phyloP scores from a whole-genome alignment of 2,329 filamentous ascomycete species.

The Fusarium lyarnte region DNA sequence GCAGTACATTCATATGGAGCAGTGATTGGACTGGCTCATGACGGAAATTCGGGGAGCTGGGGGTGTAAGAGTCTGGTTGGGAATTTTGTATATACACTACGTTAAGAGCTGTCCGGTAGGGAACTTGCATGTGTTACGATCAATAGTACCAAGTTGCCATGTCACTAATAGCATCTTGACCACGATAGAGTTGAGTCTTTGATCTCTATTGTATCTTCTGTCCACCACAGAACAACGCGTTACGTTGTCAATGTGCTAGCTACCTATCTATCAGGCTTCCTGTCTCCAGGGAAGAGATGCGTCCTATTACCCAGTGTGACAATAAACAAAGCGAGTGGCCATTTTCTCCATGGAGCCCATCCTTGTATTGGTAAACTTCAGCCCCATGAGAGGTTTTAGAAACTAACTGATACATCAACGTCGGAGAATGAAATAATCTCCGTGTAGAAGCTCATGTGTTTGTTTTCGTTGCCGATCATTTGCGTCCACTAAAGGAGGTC shows the following conservation, averaged over 20 bases:
- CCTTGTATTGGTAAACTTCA: not conserved
- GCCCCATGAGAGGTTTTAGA: not conserved
- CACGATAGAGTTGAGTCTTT: not conserved
- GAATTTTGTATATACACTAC: not conserved
- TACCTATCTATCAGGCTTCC: not conserved
- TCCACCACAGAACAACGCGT: not conserved
- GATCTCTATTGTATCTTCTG: not conserved
- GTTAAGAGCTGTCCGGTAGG: not conserved
- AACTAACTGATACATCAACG: not conserved
- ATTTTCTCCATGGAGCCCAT: not conserved
- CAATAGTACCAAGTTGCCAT: not conserved
- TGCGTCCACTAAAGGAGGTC: not conserved
- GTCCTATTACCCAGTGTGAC: not conserved
- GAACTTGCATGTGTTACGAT: not conserved
- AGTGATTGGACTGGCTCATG: conserved; percentile 62
- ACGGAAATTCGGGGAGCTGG: not conserved
- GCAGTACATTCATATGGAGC: conserved; percentile 82
- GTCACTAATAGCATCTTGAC: not conserved
- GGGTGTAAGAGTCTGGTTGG: not conserved
- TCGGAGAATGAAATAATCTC: not conserved
- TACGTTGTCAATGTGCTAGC: not conserved
- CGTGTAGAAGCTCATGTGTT: not conserved
- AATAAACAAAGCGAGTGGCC: not conserved
- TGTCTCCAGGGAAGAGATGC: not conserved
- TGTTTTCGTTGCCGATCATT: not conserved